Evolutionary conservation across 2,329 filamentous ascomycete genomes (phyloP).

Genomic region (Pezicula carpinea): DNA sequence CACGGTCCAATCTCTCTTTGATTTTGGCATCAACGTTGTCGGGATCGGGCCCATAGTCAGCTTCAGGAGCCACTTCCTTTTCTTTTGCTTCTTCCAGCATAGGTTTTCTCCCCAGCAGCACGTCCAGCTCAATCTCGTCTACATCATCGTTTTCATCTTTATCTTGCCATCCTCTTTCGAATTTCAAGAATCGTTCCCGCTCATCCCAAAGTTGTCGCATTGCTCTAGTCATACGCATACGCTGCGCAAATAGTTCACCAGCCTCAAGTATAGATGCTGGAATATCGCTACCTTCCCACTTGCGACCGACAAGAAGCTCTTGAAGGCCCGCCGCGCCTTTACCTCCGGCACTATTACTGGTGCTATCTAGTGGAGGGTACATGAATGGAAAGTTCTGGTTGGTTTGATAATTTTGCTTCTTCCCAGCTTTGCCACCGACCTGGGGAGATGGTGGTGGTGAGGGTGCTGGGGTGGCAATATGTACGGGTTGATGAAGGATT

Average conservation of each 20-base stretch:
- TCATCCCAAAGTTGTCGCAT: slow-evolving; percentile 95
- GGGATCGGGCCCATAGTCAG: slow-evolving; percentile 47
- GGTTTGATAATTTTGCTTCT: slow-evolving; percentile 99
- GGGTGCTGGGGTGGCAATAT: slow-evolving; percentile 96
- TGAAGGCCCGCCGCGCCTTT: slow-evolving; percentile 81
- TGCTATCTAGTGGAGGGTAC: slow-evolving; percentile 86
- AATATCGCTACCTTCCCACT: slow-evolving; percentile 91
- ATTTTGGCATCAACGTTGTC: slow-evolving; percentile 46
- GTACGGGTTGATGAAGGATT: slow-evolving; percentile 91
- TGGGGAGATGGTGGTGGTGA: slow-evolving; percentile 89
- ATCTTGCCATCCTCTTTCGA: slow-evolving; percentile 80
- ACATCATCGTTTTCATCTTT: slow-evolving; percentile 34
- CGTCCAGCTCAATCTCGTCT: slow-evolving; percentile 37
- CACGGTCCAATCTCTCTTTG: slow-evolving; percentile 61
- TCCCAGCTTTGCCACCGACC: slow-evolving; percentile 84
- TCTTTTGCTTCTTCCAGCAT: slow-evolving; percentile 38
- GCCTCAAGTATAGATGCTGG: slow-evolving; percentile 94
- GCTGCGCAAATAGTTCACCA: slow-evolving; percentile 81
- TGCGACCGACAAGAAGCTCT: slow-evolving; percentile 72
- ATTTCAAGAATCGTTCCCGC: slow-evolving; percentile 84
- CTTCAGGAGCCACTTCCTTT: slow-evolving; percentile 34
- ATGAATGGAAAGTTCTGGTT: slow-evolving; percentile 98
- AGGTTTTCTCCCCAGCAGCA: slow-evolving; percentile 34
- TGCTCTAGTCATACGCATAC: slow-evolving; percentile 86
- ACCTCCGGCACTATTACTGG: slow-evolving; percentile 84